Evolutionary conservation across 2,329 filamentous ascomycete species (phyloP).

Genomic region (Cryphonectria naterciae): DNA sequence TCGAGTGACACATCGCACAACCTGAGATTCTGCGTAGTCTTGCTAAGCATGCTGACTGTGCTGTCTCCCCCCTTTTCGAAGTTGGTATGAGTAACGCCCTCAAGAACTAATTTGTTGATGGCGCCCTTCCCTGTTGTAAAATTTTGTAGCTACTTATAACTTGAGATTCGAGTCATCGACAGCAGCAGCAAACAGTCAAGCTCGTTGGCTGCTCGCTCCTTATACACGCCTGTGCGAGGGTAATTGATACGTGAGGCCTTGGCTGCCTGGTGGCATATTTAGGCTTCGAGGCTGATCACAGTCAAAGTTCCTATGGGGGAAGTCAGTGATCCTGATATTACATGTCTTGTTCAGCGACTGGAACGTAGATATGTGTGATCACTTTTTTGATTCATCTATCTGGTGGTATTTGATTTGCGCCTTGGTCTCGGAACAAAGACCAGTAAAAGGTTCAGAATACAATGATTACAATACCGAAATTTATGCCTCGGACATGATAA

Average conservation of each 20-base stretch:
- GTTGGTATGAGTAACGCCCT: neutral
- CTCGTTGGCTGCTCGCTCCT: neutral
- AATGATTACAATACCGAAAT: neutral
- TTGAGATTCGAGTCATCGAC: neutral
- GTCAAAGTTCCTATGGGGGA: neutral
- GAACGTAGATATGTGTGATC: neutral
- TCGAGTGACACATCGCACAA: neutral
- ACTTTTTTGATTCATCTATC: neutral
- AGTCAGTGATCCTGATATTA: neutral
- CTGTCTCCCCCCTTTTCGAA: neutral
- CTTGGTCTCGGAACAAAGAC: neutral
- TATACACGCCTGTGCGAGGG: neutral
- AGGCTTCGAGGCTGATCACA: neutral
- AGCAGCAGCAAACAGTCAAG: neutral
- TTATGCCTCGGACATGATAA: neutral
- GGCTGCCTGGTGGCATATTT: neutral
- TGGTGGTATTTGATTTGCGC: neutral
- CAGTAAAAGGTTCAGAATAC: neutral
- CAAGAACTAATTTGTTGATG: neutral
- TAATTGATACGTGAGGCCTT: too few relatives aligned
- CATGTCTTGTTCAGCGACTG: neutral
- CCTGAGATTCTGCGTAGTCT: neutral
- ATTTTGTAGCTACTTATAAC: neutral
- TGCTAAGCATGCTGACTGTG: neutral
- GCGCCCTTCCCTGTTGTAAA: neutral